A percentile compares a stretch with the other conserved stretches of the same genome.
phyloP scores from a whole-genome alignment of 2,329 filamentous ascomycete genomes.

The Taxawa tesnikishii region DNA sequence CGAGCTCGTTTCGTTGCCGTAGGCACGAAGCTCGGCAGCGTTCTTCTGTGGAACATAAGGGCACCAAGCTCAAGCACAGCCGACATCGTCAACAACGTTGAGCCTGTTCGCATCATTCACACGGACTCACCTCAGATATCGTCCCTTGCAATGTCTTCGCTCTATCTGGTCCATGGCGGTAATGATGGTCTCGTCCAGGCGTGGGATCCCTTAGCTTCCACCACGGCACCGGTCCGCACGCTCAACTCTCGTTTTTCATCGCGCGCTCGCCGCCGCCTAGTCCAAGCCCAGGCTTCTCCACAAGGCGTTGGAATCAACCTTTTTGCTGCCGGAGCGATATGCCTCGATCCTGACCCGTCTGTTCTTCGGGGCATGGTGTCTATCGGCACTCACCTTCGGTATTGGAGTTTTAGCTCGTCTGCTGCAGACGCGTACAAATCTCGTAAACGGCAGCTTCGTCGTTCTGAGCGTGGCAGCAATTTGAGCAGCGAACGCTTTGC shows the following conservation, averaged over 20 bases:
- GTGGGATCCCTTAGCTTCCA: constrained; percentile 90
- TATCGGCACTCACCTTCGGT: constrained; percentile 75
- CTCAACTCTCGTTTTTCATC: constrained; percentile 76
- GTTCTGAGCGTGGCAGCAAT: constrained; percentile 54
- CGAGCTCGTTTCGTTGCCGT: constrained; percentile 69
- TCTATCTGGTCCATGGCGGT: constrained; percentile 86
- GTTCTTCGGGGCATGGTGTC: constrained; percentile 76
- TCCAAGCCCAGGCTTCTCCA: constrained; percentile 54
- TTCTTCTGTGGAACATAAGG: constrained; percentile 78
- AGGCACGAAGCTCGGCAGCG: constrained; percentile 65
- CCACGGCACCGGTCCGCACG: constrained; percentile 64
- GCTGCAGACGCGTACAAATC: constrained; percentile 59
- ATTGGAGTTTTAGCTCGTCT: constrained; percentile 87
- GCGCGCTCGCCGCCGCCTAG: constrained; percentile 63
- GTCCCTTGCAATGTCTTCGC: constrained; percentile 66
- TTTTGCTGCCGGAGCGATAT: constrained; percentile 71
- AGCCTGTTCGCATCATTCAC: constrained; percentile 68
- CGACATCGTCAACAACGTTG: constrained; percentile 45
- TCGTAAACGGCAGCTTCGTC: constrained; percentile 66
- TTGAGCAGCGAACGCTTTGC: constrained; percentile 44
- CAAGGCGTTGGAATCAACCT: constrained; percentile 61
- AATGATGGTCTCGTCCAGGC: constrained; percentile 91
- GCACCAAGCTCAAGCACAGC: constrained; percentile 44
- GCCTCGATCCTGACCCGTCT: constrained; percentile 77
- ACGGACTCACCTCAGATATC: constrained; percentile 86